A percentile compares a stretch with the other conserved stretches of the same genome.
Evolutionary conservation across 2,329 filamentous ascomycete genomes (phyloP).

Genomic region (Immersiporthe knoxdaviesiana): DNA sequence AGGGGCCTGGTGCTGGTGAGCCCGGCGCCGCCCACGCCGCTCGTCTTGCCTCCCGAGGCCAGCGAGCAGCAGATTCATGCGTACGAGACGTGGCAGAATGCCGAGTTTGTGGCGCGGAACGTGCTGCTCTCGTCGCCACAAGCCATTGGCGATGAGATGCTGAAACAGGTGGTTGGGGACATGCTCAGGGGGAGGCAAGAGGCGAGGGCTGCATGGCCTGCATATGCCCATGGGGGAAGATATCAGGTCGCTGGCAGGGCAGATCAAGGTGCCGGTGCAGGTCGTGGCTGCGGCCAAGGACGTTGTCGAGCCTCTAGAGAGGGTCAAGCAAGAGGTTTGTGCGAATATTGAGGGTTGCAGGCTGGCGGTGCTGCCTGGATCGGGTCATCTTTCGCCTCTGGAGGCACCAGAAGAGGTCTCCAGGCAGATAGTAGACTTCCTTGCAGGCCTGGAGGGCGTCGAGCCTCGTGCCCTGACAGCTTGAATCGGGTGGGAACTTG

Average conservation of each 20-base stretch:
- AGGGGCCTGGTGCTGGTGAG: slow-evolving; percentile 41
- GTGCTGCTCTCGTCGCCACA: slow-evolving; percentile 36
- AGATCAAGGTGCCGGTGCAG: slow-evolving; percentile 32
- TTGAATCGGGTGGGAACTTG: neutral
- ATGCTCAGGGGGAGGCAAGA: neutral
- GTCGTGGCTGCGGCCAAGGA: slow-evolving; percentile 40
- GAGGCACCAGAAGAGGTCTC: slow-evolving; percentile 27
- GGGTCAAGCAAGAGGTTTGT: slow-evolving; percentile 35
- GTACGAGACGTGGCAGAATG: slow-evolving; percentile 36
- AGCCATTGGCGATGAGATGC: slow-evolving; percentile 30
- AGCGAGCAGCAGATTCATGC: slow-evolving; percentile 40
- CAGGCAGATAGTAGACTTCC: slow-evolving; percentile 33
- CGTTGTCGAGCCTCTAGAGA: slow-evolving; percentile 39
- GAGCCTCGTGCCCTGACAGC: neutral
- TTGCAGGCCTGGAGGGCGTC: neutral
- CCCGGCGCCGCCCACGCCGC: slow-evolving; percentile 40
- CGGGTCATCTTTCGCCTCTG: slow-evolving; percentile 29
- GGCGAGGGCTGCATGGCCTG: neutral
- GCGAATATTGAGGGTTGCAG: slow-evolving; percentile 25
- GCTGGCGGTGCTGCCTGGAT: slow-evolving; percentile 30
- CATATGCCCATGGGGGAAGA: slow-evolving; percentile 32
- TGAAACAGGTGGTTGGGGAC: neutral
- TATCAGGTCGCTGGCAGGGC: slow-evolving; percentile 32
- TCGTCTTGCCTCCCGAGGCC: slow-evolving; percentile 40
- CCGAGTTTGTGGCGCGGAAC: slow-evolving; percentile 39